Evolutionary conservation across 2,329 filamentous ascomycete genomes (phyloP), one percentile per base, ranked within the genome.

Genomic region (Fusarium protoensiforme): DNA sequence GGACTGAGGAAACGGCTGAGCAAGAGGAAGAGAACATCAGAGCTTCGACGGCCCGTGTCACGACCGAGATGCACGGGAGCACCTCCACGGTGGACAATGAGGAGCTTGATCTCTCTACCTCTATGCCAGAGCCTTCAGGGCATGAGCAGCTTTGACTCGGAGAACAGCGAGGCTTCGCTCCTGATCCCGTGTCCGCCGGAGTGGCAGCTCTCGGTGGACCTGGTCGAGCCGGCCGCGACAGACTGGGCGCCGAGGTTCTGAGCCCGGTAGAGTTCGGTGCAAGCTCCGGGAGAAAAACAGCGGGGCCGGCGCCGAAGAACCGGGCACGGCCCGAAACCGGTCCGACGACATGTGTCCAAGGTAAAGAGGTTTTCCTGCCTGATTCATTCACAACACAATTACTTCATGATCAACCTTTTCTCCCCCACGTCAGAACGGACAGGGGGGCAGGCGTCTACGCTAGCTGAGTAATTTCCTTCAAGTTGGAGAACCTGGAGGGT

Each of bases 51-150:
- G 10, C 65, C 65, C 11, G 22, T 38, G 8, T 54, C 65, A 20
- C 58, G 67, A 29, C 36, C 60, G n/a, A 46, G 51, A 22, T 73
- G 65, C 53, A 64, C 65, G 5, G 68, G 71, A 18, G 68, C 71
- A 27, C 68, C 71, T 24, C 71, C 71, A 27, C 46, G 51, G 14
- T 71, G 71, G 71, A 73, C 71, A 13, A 72, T 72, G 71, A 60
- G 71, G 46, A 38, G 24, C 8, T 9, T 64, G 36, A 24, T 54
- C 14, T 58, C 39, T 20, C 63, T 69, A 29, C 62, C 63, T 16
- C 39, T 63, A 16, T 35, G 58, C 7, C 58, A 61, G 16, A 61
- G 58, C 8, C 64, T 61, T 56, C 38, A 36, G 16, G 31, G 56
- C 3, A 36, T 59, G 11, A 20, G 38, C 7, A 27, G 31, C 20